phyloP scores from a whole-genome alignment of 148 eudicot species.

The Euryodendron excelsum region DNA sequence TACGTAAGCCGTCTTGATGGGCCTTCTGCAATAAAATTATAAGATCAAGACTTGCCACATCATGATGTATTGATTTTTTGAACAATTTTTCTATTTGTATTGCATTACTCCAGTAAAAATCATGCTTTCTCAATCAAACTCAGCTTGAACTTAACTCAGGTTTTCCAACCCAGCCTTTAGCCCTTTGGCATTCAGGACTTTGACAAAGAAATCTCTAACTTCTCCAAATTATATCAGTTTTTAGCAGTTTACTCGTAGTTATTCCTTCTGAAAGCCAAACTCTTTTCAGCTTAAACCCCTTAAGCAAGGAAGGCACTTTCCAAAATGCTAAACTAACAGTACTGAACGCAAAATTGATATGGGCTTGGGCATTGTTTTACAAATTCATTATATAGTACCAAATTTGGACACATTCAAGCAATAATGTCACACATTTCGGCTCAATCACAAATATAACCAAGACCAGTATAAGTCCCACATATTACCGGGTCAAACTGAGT shows the following conservation, averaged over 20 bases:
- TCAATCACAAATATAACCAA: not conserved
- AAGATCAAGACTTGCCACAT: too few species aligned
- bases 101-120: not conserved
- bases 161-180: not conserved
- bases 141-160: not conserved
- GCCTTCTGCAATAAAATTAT: too few species aligned
- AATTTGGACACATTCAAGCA: not conserved
- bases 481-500: not conserved
- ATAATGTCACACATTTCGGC: not conserved
- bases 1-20: too few species aligned
- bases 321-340: not conserved
- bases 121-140: not conserved
- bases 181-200: too few species aligned
- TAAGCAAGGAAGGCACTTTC: too few species aligned
- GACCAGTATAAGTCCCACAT: not conserved
- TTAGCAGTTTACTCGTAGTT: not conserved
- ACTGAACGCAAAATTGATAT: not conserved
- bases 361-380: not conserved
- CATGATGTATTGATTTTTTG: too few species aligned
- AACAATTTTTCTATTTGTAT: too few species aligned
- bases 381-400: not conserved
- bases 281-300: too few species aligned
- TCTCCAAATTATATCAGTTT: not conserved
- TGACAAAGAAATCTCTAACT: too few species aligned
- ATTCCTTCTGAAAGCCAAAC: not conserved